phyloP scores from a whole-genome alignment of 1,139 yeast genomes.

The Hyphopichia buzzinii region DNA sequence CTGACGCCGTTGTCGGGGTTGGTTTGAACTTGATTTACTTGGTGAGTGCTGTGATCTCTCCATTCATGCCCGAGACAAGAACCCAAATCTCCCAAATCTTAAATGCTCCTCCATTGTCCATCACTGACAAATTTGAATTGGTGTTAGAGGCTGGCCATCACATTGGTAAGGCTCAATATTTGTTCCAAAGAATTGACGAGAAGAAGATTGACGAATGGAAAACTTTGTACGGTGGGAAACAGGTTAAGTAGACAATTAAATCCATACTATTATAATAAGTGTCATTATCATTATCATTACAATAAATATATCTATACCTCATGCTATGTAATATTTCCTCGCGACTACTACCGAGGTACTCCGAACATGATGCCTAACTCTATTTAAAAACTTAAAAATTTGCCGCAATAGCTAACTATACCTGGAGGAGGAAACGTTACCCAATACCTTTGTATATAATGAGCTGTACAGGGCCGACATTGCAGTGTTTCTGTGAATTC shows the following conservation, averaged over 20 bases:
- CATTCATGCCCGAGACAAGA: conserved; percentile 88
- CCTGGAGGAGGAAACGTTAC: no score
- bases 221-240: conserved; percentile 75
- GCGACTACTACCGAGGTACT: no score
- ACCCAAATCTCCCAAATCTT: conserved; percentile 70
- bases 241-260: conserved; percentile 27
- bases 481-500: no score
- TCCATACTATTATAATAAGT: no score
- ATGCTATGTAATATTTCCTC: neutral
- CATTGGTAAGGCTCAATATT: conserved; percentile 86
- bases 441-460: no score
- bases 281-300: no score
- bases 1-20: conserved; percentile 91
- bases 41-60: conserved; percentile 74
- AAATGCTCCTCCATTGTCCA: conserved; percentile 76
- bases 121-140: conserved; percentile 72
- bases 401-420: no score
- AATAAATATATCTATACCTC: no score
- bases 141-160: conserved; percentile 78
- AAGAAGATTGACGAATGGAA: conserved; percentile 88
- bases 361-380: no score
- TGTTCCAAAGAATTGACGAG: conserved; percentile 90
- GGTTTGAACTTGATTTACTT: conserved; percentile 87
- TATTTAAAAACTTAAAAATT: no score
- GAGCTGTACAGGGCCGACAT: no score